A percentile compares a stretch with the other conserved stretches of the same genome.
Conservation (phyloP, 768 basidiomycete species). For the Cystoderma amianthinum region DNA sequence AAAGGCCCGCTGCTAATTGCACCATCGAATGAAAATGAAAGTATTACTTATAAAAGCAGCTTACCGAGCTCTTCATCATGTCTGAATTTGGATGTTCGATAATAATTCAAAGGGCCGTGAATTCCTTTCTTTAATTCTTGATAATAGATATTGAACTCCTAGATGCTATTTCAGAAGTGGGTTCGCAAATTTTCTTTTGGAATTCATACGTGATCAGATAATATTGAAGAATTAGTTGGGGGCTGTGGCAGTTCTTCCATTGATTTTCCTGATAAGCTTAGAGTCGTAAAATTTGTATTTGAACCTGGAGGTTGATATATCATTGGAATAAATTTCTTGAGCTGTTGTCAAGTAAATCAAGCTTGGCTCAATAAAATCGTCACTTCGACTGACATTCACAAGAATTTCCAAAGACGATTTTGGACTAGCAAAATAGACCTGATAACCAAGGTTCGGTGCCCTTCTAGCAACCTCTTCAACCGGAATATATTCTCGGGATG, state of each 20-base stretch:
- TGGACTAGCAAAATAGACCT: constrained; percentile 54
- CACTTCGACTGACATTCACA: constrained; percentile 33
- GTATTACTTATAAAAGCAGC: constrained; percentile 2
- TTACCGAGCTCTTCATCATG: constrained; percentile 58
- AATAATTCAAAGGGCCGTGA: constrained; percentile 73
- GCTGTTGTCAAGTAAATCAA: constrained; percentile 15
- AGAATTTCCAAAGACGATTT: constrained; percentile 50
- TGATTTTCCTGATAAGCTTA: constrained; percentile 19
- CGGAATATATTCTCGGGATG: constrained; percentile 37
- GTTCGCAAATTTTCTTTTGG: background rate
- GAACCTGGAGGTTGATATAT: constrained; percentile 15
- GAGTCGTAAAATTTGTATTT: constrained; percentile 11
- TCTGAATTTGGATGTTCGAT: constrained; percentile 54
- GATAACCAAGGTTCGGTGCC: constrained; percentile 59
- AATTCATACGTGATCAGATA: constrained; percentile 17
- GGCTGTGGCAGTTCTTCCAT: constrained; percentile 9
- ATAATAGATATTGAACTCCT: constrained; percentile 55
- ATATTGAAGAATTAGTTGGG: constrained; percentile 10
- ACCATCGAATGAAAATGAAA: constrained; percentile 3
- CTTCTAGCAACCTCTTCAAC: constrained; percentile 42
- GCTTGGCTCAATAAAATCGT: background rate
- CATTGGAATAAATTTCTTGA: constrained; percentile 27
- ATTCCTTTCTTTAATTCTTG: constrained; percentile 43
- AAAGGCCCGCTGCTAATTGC: constrained; percentile 33
- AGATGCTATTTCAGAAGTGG: background rate